phyloP scores from a whole-genome alignment of 306 rosid genomes.

The Biancaea sappan region DNA sequence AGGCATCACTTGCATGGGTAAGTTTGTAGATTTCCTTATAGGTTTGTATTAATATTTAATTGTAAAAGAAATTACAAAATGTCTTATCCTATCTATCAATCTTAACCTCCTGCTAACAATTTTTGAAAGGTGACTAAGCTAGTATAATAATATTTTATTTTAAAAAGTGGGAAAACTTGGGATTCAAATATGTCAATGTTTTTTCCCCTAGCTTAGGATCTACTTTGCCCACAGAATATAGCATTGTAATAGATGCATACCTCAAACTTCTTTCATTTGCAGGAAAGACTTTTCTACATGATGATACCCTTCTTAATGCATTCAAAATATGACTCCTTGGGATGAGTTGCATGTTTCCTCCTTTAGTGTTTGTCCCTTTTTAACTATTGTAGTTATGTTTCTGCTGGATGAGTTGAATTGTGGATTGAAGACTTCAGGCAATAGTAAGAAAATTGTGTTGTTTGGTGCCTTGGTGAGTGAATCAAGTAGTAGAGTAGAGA shows the following conservation, averaged over 20 bases:
- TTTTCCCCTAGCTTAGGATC: constrained; percentile 5
- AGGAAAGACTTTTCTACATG: neutral
- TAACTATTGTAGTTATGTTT: neutral
- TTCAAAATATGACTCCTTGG: neutral
- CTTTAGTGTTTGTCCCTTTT: neutral
- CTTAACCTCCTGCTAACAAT: neutral
- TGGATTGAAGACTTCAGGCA: neutral
- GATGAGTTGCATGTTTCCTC: neutral
- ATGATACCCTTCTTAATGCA: neutral
- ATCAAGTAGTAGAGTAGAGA: neutral
- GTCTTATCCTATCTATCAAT: neutral
- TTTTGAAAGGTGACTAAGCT: constrained; percentile 2
- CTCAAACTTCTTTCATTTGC: constrained; percentile 1
- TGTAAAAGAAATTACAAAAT: constrained; percentile 12
- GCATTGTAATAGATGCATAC: neutral
- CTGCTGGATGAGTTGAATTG: neutral
- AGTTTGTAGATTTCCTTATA: constrained; percentile 35
- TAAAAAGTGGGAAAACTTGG: neutral
- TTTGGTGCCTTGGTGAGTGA: neutral
- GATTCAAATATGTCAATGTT: constrained; percentile 3
- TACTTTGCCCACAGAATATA: constrained; percentile 22
- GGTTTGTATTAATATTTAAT: constrained; percentile 14
- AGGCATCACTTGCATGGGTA: constrained; percentile 98
- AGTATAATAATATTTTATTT: neutral
- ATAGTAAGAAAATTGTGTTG: neutral